These are phyloP conservation scores for Xerocomus brunneocitrinus DNA, from an alignment of 768 basidiomycete genomes.

Conservation along the genomic window DNA sequence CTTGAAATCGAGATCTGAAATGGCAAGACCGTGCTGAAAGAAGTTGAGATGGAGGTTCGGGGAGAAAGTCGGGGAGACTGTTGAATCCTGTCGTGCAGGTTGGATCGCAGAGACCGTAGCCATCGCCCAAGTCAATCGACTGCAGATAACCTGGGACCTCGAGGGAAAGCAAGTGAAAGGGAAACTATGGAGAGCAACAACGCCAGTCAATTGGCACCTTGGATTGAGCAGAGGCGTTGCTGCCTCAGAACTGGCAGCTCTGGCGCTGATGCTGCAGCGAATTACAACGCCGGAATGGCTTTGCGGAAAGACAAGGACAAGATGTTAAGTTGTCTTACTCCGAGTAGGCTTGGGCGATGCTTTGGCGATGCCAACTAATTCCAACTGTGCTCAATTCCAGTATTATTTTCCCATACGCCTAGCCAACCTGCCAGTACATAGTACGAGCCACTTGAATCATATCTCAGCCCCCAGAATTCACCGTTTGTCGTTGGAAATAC, in stretches of 20 bases:
- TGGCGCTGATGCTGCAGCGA: not conserved
- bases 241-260: not conserved
- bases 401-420: conserved; percentile 20
- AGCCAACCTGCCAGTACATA: not conserved
- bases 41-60: conserved; percentile 35
- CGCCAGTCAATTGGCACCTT: not conserved
- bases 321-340: not conserved
- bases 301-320: conserved; percentile 1
- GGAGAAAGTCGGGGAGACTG: conserved; percentile 27
- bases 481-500: not conserved
- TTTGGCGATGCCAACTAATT: conserved; percentile 13
- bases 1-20: conserved; percentile 58
- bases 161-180: conserved; percentile 9
- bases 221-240: not conserved
- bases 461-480: not conserved
- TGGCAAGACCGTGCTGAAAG: conserved; percentile 49
- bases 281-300: not conserved
- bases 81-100: conserved; percentile 38
- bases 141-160: conserved; percentile 20
- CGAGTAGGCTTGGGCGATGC: conserved; percentile 9
- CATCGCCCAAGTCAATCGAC: conserved; percentile 23
- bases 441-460: not conserved
- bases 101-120: conserved; percentile 51
- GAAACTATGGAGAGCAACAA: conserved; percentile 6
- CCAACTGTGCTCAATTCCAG: conserved; percentile 18